These are phyloP conservation scores for Oryza longistaminata DNA, from an alignment of 176 grass and related monocot genomes.

Conservation along the genomic window DNA sequence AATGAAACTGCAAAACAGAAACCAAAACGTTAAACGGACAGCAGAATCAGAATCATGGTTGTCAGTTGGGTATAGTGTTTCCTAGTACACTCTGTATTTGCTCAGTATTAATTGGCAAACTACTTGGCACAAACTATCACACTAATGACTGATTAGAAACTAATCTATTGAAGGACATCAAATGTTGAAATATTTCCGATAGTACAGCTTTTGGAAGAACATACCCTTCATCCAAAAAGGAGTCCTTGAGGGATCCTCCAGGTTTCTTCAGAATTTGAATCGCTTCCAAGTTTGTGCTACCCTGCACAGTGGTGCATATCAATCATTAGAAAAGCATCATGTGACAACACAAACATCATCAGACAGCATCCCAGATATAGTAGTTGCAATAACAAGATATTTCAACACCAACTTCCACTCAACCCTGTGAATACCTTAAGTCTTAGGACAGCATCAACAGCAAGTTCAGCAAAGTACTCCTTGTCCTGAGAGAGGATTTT, in stretches of 20 bases:
- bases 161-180: neutral
- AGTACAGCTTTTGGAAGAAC: conserved; percentile 11
- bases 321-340: neutral
- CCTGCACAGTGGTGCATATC: conserved; percentile 44
- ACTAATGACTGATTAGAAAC: neutral
- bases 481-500: conserved; percentile 99
- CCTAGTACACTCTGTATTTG: neutral
- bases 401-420: neutral
- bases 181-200: neutral
- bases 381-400: neutral
- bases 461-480: conserved; percentile 96
- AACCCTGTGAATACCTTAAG: conserved; percentile 68
- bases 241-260: conserved; percentile 97
- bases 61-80: neutral
- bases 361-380: neutral
- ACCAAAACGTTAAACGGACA: neutral
- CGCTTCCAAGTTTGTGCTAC: conserved; percentile 90
- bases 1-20: conserved; percentile 69
- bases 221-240: conserved; percentile 99
- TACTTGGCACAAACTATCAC: neutral
- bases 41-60: neutral
- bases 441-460: conserved; percentile 94
- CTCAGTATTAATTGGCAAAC: neutral
- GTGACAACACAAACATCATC: neutral
- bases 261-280: conserved; percentile 99